These are phyloP conservation scores for Entrophospora sp. DNA, from an alignment of 192 early-diverging fungal genomes.

Conservation along the genomic window DNA sequence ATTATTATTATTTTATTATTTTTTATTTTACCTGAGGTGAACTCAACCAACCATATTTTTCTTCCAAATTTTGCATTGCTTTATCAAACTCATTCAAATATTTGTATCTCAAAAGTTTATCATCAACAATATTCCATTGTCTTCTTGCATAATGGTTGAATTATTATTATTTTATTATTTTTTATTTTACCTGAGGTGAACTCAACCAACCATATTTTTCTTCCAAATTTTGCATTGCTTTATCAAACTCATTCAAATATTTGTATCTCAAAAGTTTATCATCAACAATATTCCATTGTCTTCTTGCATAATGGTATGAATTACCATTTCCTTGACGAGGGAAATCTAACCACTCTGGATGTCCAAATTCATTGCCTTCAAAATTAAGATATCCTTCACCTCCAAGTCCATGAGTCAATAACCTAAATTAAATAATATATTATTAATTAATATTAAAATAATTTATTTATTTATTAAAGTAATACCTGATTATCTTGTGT, in stretches of 20 bases:
- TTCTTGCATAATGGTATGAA: slow-evolving; percentile 87
- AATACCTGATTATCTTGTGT: slow-evolving; percentile 93
- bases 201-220: slow-evolving; percentile 58
- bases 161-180: no score
- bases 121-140: slow-evolving; percentile 93
- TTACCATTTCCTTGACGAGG: slow-evolving; percentile 86
- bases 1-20: not conserved
- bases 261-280: slow-evolving; percentile 84
- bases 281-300: slow-evolving; percentile 93
- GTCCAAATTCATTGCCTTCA: slow-evolving; percentile 97
- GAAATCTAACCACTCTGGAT: slow-evolving; percentile 99
- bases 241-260: slow-evolving; percentile 86
- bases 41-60: slow-evolving; percentile 58
- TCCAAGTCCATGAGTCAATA: slow-evolving; percentile 82
- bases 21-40: slow-evolving; percentile 47
- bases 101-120: slow-evolving; percentile 81
- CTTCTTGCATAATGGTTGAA: slow-evolving; percentile 91
- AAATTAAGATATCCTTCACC: slow-evolving; percentile 97
- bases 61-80: slow-evolving; percentile 75
- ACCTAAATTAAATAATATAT: slow-evolving; percentile 30
- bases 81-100: slow-evolving; percentile 86
- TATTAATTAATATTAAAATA: not conserved
- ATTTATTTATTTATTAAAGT: not conserved
- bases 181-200: slow-evolving; percentile 54
- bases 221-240: slow-evolving; percentile 76